Conservation (phyloP, 208 protist genomes). For the Borovskyia barvae region DNA sequence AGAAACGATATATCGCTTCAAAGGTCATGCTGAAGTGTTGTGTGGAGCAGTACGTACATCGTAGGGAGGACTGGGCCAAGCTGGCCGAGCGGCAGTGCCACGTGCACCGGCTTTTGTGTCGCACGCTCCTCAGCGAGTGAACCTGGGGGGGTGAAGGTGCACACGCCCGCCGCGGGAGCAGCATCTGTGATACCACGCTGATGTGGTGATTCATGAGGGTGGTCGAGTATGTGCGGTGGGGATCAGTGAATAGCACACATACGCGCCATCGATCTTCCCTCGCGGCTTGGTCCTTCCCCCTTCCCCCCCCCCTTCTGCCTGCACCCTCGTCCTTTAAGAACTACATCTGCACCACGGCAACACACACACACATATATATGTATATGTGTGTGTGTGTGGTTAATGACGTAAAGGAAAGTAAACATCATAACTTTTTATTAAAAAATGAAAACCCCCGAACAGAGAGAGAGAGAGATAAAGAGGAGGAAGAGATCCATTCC, state of each 20-base stretch:
- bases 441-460: too few relatives aligned
- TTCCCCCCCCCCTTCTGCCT: too few relatives aligned
- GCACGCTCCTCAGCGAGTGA: conserved; percentile 40
- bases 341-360: not conserved
- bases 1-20: conserved; percentile 54
- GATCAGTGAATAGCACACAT: not conserved
- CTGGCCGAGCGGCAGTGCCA: conserved; percentile 73
- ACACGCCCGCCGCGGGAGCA: too few relatives aligned
- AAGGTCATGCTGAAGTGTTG: conserved; percentile 88
- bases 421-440: not conserved
- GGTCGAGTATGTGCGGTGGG: too few relatives aligned
- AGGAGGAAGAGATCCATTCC: not conserved
- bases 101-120: conserved; percentile 70
- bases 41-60: conserved; percentile 87
- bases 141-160: too few relatives aligned
- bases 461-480: not conserved
- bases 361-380: not conserved
- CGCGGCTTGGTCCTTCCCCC: too few relatives aligned
- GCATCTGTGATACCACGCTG: too few relatives aligned
- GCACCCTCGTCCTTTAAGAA: not conserved
- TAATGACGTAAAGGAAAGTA: too few relatives aligned
- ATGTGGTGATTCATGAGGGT: too few relatives aligned
- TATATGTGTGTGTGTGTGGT: too few relatives aligned
- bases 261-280: not conserved
- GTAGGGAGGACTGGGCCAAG: conserved; percentile 81